phyloP scores from a whole-genome alignment of 192 early-diverging fungal species.

The Coemansia sp. region DNA sequence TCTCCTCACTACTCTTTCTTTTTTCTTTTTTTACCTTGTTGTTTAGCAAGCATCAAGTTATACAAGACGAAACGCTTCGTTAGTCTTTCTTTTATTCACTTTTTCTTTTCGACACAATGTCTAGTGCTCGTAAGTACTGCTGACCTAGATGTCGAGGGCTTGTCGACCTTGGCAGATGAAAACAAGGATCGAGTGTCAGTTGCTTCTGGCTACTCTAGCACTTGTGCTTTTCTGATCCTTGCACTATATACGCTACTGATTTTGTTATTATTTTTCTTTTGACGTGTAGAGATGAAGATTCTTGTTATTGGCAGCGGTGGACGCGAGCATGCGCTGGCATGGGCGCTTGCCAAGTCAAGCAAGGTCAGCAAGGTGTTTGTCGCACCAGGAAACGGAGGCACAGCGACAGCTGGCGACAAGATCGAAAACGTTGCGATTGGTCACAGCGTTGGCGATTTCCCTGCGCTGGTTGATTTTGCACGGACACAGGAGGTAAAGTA shows the following conservation, averaged over 20 bases:
- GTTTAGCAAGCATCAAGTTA: not conserved
- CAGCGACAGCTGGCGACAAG: slow-evolving; percentile 67
- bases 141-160: too few relatives aligned
- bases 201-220: too few relatives aligned
- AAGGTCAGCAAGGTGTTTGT: slow-evolving; percentile 83
- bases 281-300: slow-evolving; percentile 58
- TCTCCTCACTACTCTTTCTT: not conserved
- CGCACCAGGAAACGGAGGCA: slow-evolving; percentile 95
- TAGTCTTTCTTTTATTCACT: not conserved
- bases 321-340: slow-evolving; percentile 94
- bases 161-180: too few relatives aligned
- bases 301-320: slow-evolving; percentile 93
- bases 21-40: not conserved
- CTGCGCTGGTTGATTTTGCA: slow-evolving; percentile 76
- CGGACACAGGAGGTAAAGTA: slow-evolving; percentile 66
- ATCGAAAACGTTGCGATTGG: slow-evolving; percentile 80
- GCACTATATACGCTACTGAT: not conserved
- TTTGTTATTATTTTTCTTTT: not conserved
- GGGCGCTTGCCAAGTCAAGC: slow-evolving; percentile 79
- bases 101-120: not conserved
- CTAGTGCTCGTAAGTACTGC: slow-evolving; percentile 6
- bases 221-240: not conserved
- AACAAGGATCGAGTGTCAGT: too few relatives aligned
- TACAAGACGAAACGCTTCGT: not conserved
- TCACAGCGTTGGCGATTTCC: slow-evolving; percentile 63